Percentiles rank a stretch among this genome's conserved stretches.
Evolutionary conservation across 1,284 basidiomycete species (phyloP).

Genomic region (Mycena citricolor): DNA sequence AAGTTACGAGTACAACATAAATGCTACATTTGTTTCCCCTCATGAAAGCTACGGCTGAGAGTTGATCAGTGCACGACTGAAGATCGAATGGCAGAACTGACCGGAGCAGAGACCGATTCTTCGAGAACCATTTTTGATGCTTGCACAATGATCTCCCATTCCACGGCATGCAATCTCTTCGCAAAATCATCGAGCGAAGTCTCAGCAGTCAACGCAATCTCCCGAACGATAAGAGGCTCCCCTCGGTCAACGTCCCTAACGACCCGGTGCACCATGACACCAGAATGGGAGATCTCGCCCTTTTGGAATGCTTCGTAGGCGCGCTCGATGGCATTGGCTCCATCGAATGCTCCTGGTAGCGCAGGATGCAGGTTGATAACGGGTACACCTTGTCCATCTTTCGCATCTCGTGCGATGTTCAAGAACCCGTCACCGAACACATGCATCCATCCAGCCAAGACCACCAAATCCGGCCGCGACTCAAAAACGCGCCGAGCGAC

Average conservation of each 20-base stretch:
- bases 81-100: no score
- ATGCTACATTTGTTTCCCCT: no score
- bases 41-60: no score
- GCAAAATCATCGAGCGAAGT: constrained; percentile 80
- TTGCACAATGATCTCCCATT: constrained; percentile 92
- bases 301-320: constrained; percentile 87
- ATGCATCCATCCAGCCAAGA: constrained; percentile 99
- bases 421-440: constrained; percentile 65
- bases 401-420: constrained; percentile 48
- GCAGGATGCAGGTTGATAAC: constrained; percentile 98
- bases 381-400: constrained; percentile 50
- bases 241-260: constrained; percentile 94
- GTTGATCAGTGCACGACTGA: no score
- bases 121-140: constrained; percentile 67
- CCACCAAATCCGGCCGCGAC: constrained; percentile 78
- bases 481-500: constrained; percentile 73
- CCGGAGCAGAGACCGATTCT: constrained; percentile 12
- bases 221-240: constrained; percentile 79
- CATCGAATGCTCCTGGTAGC: constrained; percentile 92
- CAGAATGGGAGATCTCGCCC: constrained; percentile 77
- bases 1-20: no score
- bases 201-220: constrained; percentile 73
- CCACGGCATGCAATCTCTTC: constrained; percentile 75
- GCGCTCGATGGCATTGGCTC: constrained; percentile 85
- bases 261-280: constrained; percentile 94